These are phyloP conservation scores for Scheffersomyces amazonensis DNA, from an alignment of 805 yeast species.

Conservation along the genomic window DNA sequence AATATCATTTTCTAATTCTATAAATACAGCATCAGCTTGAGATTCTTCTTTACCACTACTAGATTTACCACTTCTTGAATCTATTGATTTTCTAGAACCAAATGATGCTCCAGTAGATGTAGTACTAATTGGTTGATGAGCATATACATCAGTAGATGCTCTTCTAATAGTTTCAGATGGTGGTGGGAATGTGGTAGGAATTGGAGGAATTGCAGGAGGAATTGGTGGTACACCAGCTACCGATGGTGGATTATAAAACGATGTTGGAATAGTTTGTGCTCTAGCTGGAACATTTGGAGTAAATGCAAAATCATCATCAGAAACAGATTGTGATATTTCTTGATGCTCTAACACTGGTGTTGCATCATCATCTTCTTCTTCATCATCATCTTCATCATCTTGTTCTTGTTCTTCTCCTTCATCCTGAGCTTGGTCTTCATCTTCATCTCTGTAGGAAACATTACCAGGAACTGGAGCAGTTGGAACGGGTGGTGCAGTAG, in stretches of 20 bases:
- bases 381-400: slow-evolving; percentile 4
- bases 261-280: slow-evolving; percentile 8
- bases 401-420: slow-evolving; percentile 8
- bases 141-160: slow-evolving; percentile 10
- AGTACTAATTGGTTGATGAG: neutral
- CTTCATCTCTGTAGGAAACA: slow-evolving; percentile 6
- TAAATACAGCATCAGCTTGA: slow-evolving; percentile 26
- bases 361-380: slow-evolving; percentile 1
- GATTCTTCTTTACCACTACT: slow-evolving; percentile 16
- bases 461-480: slow-evolving; percentile 4
- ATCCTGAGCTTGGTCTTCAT: neutral
- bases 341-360: slow-evolving; percentile 9
- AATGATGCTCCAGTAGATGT: slow-evolving; percentile 11
- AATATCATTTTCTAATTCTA: slow-evolving; percentile 27
- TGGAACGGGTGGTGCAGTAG: slow-evolving; percentile 3
- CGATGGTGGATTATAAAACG: slow-evolving; percentile 1
- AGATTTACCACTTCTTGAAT: slow-evolving; percentile 12
- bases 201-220: slow-evolving; percentile 4
- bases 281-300: slow-evolving; percentile 8
- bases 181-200: slow-evolving; percentile 8
- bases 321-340: slow-evolving; percentile 6
- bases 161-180: slow-evolving; percentile 8
- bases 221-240: neutral
- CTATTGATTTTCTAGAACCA: slow-evolving; percentile 13
- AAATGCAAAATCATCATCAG: slow-evolving; percentile 25